Evolutionary conservation across 2,329 filamentous ascomycete species (phyloP).

Genomic region (Metarhizium anisopliae): DNA sequence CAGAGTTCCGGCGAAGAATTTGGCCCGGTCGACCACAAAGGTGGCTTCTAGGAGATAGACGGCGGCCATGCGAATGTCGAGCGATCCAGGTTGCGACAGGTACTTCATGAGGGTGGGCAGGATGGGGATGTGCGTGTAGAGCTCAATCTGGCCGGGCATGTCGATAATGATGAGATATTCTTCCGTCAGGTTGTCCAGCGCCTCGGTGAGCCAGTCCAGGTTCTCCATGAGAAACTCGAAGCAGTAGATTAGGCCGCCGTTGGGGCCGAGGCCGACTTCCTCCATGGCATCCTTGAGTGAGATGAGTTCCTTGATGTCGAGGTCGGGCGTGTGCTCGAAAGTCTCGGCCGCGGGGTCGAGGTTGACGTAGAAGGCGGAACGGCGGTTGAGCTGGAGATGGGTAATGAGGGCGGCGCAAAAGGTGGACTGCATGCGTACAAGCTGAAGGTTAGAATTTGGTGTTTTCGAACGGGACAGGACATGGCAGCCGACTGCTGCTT

Average conservation of each 20-base stretch:
- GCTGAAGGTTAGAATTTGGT: not conserved
- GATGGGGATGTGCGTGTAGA: conserved; percentile 95
- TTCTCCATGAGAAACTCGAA: conserved; percentile 95
- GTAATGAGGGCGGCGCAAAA: conserved; percentile 93
- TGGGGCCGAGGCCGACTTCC: conserved; percentile 81
- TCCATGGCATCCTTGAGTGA: conserved; percentile 95
- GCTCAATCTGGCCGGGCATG: conserved; percentile 97
- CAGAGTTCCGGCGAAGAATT: conserved; percentile 93
- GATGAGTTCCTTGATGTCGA: conserved; percentile 93
- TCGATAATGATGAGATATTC: conserved; percentile 97
- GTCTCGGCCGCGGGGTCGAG: conserved; percentile 92
- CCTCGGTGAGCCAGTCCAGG: conserved; percentile 81
- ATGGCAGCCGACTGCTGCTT: not conserved
- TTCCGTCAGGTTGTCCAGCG: conserved; percentile 77
- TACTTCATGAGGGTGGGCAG: conserved; percentile 76
- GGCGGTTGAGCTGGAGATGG: conserved; percentile 79
- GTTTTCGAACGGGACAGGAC: not conserved
- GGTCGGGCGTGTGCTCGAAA: conserved; percentile 84
- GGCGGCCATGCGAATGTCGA: conserved; percentile 88
- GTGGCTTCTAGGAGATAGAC: conserved; percentile 92
- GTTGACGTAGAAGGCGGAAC: conserved; percentile 97
- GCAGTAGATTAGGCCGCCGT: conserved; percentile 90
- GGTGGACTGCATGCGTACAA: conserved; percentile 53
- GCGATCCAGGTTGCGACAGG: conserved; percentile 65
- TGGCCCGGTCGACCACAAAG: conserved; percentile 90